Percentiles rank a stretch among this genome's conserved stretches.
Conservation (phyloP, 2,329 filamentous ascomycete genomes). For the Aspergillus neotritici region DNA sequence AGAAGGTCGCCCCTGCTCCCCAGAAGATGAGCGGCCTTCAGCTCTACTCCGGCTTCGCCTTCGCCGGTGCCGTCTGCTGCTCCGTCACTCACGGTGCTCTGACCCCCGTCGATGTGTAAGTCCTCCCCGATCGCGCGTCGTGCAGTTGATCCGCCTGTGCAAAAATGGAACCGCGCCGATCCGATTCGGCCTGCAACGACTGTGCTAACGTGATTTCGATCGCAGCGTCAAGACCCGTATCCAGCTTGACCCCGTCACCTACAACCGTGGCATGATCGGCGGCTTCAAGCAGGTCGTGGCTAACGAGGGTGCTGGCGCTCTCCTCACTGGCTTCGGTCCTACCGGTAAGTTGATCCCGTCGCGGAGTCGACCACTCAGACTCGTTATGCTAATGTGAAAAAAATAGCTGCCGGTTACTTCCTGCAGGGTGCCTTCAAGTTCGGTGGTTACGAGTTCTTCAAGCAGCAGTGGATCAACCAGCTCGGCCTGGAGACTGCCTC, state of each 20-base stretch:
- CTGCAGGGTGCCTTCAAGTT: constrained; percentile 91
- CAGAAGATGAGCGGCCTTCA: constrained; percentile 55
- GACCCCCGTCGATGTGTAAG: constrained; percentile 99
- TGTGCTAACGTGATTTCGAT: constrained; percentile 13
- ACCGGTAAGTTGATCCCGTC: constrained; percentile 44
- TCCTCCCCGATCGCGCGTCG: constrained; percentile 33
- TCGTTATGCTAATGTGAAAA: too few species aligned
- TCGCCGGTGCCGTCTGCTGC: constrained; percentile 96
- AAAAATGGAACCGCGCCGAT: constrained; percentile 11
- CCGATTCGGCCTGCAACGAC: constrained; percentile 11
- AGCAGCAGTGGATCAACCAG: constrained; percentile 78
- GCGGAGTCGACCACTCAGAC: too few species aligned
- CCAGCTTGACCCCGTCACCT: constrained; percentile 83
- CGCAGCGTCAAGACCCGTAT: constrained; percentile 89
- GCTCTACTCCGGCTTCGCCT: constrained; percentile 94
- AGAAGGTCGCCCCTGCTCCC: constrained; percentile 11
- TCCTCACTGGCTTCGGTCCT: constrained; percentile 78
- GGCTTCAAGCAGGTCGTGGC: constrained; percentile 80
- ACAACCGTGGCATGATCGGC: constrained; percentile 82
- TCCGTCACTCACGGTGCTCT: constrained; percentile 94
- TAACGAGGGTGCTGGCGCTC: constrained; percentile 78
- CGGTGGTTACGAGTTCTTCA: constrained; percentile 94
- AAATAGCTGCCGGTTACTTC: constrained; percentile 71
- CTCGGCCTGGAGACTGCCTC: constrained; percentile 71
- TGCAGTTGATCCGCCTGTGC: constrained; percentile 13